Evolutionary conservation across 2,329 filamentous ascomycete genomes (phyloP).

Genomic region (Alternaria brassicae): DNA sequence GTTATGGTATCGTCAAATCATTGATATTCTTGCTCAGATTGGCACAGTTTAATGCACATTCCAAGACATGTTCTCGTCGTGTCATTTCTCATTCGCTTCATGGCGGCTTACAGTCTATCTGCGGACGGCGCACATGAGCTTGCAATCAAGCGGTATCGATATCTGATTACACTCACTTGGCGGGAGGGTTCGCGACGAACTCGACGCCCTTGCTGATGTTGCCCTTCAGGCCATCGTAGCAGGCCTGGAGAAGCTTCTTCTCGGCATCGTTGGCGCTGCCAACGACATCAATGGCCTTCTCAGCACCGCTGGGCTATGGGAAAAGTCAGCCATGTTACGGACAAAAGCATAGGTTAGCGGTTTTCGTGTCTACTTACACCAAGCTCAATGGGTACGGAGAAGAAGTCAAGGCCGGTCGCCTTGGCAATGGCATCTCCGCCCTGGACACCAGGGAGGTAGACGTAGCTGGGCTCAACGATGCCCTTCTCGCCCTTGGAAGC

Average conservation of each 20-base stretch:
- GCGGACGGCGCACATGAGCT: conserved; percentile 11
- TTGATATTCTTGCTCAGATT: conserved; percentile 10
- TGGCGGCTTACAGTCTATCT: conserved; percentile 31
- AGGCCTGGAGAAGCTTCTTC: conserved; percentile 82
- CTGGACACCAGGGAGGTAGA: conserved; percentile 89
- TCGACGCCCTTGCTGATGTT: conserved; percentile 95
- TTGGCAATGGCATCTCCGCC: conserved; percentile 87
- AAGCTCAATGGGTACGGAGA: conserved; percentile 94
- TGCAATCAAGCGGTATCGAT: background rate
- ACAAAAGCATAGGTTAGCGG: background rate
- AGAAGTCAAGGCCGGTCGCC: conserved; percentile 85
- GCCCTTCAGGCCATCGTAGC: conserved; percentile 79
- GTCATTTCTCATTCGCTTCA: conserved; percentile 20
- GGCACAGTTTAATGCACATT: conserved; percentile 15
- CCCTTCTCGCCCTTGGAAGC: conserved; percentile 88
- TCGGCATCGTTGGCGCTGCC: conserved; percentile 81
- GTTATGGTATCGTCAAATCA: background rate
- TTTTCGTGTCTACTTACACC: conserved; percentile 70
- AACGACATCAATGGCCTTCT: conserved; percentile 85
- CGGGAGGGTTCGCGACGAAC: conserved; percentile 83
- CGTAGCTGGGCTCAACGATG: conserved; percentile 91
- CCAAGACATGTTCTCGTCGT: conserved; percentile 18
- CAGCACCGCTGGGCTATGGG: conserved; percentile 76
- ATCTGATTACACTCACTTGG: conserved; percentile 40
- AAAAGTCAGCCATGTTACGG: conserved; percentile 23